Base-by-base conservation (phyloP, 805 yeast genomes). In the Saturnispora diversa region DNA sequence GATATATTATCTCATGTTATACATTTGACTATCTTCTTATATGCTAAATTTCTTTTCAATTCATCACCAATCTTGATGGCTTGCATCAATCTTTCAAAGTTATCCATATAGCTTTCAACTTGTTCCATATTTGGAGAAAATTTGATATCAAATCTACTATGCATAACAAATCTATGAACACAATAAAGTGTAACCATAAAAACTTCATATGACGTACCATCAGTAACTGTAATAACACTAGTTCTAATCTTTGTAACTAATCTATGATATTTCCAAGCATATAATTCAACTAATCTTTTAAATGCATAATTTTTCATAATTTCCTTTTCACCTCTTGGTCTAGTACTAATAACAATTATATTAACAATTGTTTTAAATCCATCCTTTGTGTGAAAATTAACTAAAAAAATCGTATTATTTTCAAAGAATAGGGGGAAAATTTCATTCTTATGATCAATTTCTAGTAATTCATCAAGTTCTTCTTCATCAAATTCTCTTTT, bases 381-480 rank as follows among this genome's bases (percentile, higher is more conserved):
- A 31, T 51, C 51, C 10, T 27, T 39, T 1, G 52, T 47, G 25
- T 46, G 46, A 21, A 58, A 48, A 37, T 60, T 59, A 27, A 61
- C 49, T 32, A 61, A 42, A 42, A 53, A 58, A 2, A 54, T 45
- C 6, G 48, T 43, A 8, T 60, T 61, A 39, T 50, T 55, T 37
- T 58, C 62, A 31, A 58, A 44, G 6, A 57, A 40, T 12, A 61
- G 21, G 6, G 65, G 65, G 19, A 60, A 51, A 1, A 61, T 50
- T 40, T 60, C 62, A 40, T 55, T 59, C 11, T 28, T 37, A 32
- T 53, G 57, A 35, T 55, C 54, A 15, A 51, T 44, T 30, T 45
- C 42, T 17, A 60, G 33, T 6, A 57, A 47, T 34, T 56, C 57
- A 10, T 35, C 30, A 10, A 52, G 50, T 46, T 55, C 58, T 5